Percentiles rank a stretch among this genome's conserved stretches.
Conservation (phyloP, 1,139 yeast genomes). For the Magnusiomyces paraingens region DNA sequence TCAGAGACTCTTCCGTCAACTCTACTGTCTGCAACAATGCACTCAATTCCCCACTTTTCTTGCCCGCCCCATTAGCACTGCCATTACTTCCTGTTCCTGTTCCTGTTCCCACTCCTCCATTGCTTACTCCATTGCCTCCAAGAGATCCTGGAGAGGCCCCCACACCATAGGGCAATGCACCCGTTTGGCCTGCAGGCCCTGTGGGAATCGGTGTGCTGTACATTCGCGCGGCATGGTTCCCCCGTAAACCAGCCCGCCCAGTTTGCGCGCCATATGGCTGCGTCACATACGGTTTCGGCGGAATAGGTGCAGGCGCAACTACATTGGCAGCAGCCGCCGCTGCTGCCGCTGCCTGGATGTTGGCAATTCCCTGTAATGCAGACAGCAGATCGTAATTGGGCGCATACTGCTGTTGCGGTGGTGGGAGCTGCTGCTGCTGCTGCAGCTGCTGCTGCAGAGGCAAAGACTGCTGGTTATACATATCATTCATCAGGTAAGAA, state of each 20-base stretch:
- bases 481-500: not conserved
- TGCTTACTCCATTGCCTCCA: no score
- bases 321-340: conserved; percentile 18
- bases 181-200: no score
- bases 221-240: no score
- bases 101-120: no score
- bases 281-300: conserved; percentile 12
- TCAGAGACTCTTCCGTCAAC: conserved; percentile 27
- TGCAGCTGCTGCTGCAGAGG: conserved; percentile 13
- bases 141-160: no score
- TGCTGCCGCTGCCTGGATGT: conserved; percentile 11
- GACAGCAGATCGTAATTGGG: conserved; percentile 15
- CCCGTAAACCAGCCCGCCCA: no score
- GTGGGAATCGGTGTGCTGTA: no score
- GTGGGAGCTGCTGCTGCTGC: conserved; percentile 13
- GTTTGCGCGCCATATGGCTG: conserved; percentile 1
- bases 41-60: not conserved
- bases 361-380: conserved; percentile 6
- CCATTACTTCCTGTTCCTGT: no score
- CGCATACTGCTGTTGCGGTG: conserved; percentile 11
- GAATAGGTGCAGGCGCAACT: not conserved
- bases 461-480: conserved; percentile 11
- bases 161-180: no score
- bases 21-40: conserved; percentile 21
- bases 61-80: not conserved